Evolutionary conservation across 495 filamentous ascomycete species (phyloP).

Genomic region (Talaromyces liani): DNA sequence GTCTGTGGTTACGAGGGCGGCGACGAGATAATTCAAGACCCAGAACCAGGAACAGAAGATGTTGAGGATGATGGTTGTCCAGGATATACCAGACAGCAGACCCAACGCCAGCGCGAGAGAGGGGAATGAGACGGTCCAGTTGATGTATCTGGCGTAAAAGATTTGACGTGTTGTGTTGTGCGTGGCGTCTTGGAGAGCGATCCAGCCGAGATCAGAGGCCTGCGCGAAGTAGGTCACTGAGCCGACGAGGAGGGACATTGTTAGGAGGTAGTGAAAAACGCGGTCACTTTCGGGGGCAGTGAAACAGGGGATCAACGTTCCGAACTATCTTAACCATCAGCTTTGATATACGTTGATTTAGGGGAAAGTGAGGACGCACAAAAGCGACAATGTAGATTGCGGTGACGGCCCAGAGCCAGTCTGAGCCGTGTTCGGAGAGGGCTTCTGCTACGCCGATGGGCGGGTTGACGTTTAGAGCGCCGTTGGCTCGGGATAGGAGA

Average conservation of each 20-base stretch:
- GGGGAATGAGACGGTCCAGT: constrained; percentile 49
- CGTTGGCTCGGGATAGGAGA: constrained; percentile 32
- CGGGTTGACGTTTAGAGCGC: constrained; percentile 44
- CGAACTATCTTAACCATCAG: too few relatives aligned
- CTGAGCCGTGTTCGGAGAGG: constrained; percentile 55
- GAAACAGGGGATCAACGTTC: constrained; percentile 39
- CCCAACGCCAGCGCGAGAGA: constrained; percentile 53
- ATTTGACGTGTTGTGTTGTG: constrained; percentile 49
- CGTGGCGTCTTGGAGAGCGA: constrained; percentile 43
- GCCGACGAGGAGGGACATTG: constrained; percentile 51
- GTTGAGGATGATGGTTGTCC: constrained; percentile 55
- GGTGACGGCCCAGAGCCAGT: constrained; percentile 48
- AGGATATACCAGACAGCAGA: constrained; percentile 56
- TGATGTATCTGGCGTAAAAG: constrained; percentile 66
- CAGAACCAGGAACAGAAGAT: constrained; percentile 56
- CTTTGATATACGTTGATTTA: too few relatives aligned
- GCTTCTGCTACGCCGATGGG: constrained; percentile 39
- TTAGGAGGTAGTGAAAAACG: constrained; percentile 64
- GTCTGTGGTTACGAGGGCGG: constrained; percentile 44
- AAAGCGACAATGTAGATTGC: constrained; percentile 22
- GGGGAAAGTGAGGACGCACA: too few relatives aligned
- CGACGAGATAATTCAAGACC: constrained; percentile 56
- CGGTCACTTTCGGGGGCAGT: constrained; percentile 45
- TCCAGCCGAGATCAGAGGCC: constrained; percentile 60
- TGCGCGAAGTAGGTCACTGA: constrained; percentile 63